phyloP scores from a whole-genome alignment of 305 asterid genomes.

The Petunia hybrid region DNA sequence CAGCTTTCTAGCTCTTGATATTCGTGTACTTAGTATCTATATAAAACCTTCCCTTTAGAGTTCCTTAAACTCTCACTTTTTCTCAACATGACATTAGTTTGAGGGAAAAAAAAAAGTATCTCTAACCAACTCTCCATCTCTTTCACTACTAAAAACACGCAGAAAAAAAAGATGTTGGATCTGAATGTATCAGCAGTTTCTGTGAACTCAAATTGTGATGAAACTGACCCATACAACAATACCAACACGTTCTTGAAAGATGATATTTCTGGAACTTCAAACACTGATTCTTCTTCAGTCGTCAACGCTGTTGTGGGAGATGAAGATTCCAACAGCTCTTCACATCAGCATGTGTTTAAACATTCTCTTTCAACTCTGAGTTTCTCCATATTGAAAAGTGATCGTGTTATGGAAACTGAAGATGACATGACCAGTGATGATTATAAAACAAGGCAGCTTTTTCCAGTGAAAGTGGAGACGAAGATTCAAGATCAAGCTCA shows the following conservation, averaged over 20 bases:
- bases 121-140: neutral
- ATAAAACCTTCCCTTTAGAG: neutral
- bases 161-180: slow-evolving; percentile 65
- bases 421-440: slow-evolving; percentile 44
- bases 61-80: neutral
- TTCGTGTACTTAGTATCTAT: neutral
- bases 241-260: slow-evolving; percentile 38
- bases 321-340: slow-evolving; percentile 67
- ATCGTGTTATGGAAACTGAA: slow-evolving; percentile 45
- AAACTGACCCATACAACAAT: slow-evolving; percentile 38
- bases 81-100: slow-evolving; percentile 30
- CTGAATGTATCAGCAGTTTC: slow-evolving; percentile 72
- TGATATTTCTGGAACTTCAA: slow-evolving; percentile 57
- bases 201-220: slow-evolving; percentile 49
- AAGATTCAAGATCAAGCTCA: slow-evolving; percentile 40
- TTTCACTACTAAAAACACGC: neutral
- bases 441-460: slow-evolving; percentile 60
- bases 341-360: slow-evolving; percentile 21
- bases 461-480: slow-evolving; percentile 48
- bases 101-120: neutral
- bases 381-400: slow-evolving; percentile 67
- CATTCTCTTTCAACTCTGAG: slow-evolving; percentile 58
- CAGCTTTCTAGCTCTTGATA: neutral
- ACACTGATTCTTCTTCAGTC: slow-evolving; percentile 58
- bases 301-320: slow-evolving; percentile 47